Percentiles rank a stretch among this genome's conserved stretches.
Evolutionary conservation across 257 asterid genomes (phyloP).

Genomic region (Solanum bulbocastanum): DNA sequence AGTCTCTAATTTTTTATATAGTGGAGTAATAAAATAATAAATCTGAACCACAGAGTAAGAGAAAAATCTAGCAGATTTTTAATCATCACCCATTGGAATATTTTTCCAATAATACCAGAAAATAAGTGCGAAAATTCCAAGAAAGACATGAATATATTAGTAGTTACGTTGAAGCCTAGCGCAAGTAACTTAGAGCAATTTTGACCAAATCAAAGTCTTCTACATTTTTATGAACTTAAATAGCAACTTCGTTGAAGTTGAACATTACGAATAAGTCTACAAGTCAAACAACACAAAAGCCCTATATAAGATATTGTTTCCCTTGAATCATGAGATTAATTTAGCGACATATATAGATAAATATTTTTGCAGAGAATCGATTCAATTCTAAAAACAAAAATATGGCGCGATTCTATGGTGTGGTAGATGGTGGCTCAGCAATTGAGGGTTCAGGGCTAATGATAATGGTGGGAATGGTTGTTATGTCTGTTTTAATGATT

Average conservation of each 20-base stretch:
- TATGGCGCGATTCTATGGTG: neutral
- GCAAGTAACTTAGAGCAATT: neutral
- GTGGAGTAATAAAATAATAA: neutral
- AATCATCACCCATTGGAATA: accelerated
- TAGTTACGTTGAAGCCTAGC: neutral
- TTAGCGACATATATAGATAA: neutral
- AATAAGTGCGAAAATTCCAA: neutral
- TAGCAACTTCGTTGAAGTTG: neutral
- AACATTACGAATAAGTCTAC: neutral
- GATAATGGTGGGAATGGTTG: conserved; percentile 10
- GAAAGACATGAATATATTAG: neutral
- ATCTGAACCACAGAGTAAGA: neutral
- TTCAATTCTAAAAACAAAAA: neutral
- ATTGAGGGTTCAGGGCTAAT: neutral
- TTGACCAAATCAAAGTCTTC: neutral
- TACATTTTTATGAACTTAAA: neutral
- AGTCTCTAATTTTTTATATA: neutral
- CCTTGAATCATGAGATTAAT: neutral
- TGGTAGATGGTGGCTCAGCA: neutral
- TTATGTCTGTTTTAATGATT: conserved; percentile 5
- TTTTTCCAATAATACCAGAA: neutral
- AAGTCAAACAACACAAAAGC: neutral
- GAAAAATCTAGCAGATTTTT: neutral
- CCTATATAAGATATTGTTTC: neutral
- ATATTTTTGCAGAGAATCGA: neutral